phyloP scores from a whole-genome alignment of 352 stramenopile species.

The Phytophthora parvispora region DNA sequence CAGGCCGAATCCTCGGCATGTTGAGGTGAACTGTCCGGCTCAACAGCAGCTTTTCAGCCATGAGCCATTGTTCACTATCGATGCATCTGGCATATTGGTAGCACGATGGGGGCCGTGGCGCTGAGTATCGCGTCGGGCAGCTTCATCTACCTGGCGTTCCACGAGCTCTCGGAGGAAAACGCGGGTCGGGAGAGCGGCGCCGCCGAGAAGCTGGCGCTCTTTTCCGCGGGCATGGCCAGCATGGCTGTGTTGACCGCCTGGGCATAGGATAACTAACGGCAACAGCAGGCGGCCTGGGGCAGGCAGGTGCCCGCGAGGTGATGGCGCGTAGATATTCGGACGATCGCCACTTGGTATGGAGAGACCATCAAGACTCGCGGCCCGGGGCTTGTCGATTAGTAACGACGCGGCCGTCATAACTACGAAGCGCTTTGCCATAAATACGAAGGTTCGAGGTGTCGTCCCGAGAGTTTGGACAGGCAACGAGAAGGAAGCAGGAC shows the following conservation, averaged over 20 bases:
- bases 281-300: slow-evolving; percentile 15
- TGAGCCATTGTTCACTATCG: no score
- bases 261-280: slow-evolving; percentile 21
- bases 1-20: no score
- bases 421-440: slow-evolving; percentile 8
- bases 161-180: slow-evolving; percentile 72
- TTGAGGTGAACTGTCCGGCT: no score
- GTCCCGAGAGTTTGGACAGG: slow-evolving; percentile 20
- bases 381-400: slow-evolving; percentile 12
- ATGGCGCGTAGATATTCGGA: slow-evolving; percentile 11
- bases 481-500: not conserved
- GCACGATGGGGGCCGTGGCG: no score
- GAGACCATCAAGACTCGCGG: not conserved
- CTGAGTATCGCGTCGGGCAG: slow-evolving; percentile 65
- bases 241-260: slow-evolving; percentile 66
- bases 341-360: slow-evolving; percentile 18
- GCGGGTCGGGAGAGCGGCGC: slow-evolving; percentile 44
- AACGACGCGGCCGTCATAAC: slow-evolving; percentile 1
- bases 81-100: no score
- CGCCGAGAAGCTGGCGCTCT: slow-evolving; percentile 64
- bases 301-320: not conserved
- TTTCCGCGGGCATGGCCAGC: slow-evolving; percentile 49
- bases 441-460: slow-evolving; percentile 12
- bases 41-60: no score
- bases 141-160: slow-evolving; percentile 80